Conservation (phyloP, 306 rosid species). For the Trichosanthes truncata region DNA sequence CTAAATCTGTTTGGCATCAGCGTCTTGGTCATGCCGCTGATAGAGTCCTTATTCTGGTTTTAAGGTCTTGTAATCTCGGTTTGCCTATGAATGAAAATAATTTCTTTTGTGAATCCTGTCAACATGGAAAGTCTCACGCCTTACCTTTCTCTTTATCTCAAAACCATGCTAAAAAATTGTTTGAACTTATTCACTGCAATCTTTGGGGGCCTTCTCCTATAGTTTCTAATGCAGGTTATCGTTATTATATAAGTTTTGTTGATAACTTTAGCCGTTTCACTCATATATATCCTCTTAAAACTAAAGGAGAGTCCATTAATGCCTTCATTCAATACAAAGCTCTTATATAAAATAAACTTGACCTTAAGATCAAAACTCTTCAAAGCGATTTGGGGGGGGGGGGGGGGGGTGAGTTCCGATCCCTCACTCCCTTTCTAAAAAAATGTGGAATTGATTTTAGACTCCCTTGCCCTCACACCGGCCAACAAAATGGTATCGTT, state of each 20-base stretch:
- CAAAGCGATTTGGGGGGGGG: not conserved
- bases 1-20: not conserved
- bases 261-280: not conserved
- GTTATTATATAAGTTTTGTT: not conserved
- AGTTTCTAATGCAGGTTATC: rapidly evolving
- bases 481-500: not conserved
- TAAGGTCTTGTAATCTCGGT: not conserved
- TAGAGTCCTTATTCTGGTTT: rapidly evolving
- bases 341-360: not conserved
- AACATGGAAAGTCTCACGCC: not conserved
- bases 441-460: rapidly evolving
- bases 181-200: not conserved
- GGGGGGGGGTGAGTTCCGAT: not conserved
- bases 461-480: not conserved
- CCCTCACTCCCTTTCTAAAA: rapidly evolving
- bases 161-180: rapidly evolving
- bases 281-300: not conserved
- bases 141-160: not conserved
- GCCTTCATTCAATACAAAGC: not conserved
- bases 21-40: not conserved
- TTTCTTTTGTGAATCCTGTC: not conserved
- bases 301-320: not conserved
- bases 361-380: not conserved
- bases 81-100: not conserved
- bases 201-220: not conserved